Base-by-base conservation (phyloP, 257 asterid species). In the Gentiana straminea region DNA sequence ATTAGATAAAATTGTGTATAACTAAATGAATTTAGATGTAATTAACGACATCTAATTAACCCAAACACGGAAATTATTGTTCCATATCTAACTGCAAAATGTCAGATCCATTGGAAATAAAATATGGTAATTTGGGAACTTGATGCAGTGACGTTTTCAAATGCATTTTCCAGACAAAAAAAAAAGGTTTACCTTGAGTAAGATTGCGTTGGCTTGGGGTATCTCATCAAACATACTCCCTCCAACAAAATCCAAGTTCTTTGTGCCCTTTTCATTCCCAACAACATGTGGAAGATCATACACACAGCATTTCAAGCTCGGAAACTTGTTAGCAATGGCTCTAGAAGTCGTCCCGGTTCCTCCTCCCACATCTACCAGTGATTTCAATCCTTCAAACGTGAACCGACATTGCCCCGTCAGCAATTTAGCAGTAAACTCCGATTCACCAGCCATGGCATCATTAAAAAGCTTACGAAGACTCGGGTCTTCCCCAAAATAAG, bases 361-460 rank as follows among this genome's bases (percentile, higher is more conserved):
- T 13, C 69, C 69, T 49, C 61, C 69, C 1, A 64, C 44, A 36
- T 64, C 69, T 3, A 64, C 69, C 35, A 64, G n/a, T 1, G 57
- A 49, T 49, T 39, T 56, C 49, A 64, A 2, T 6, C 69, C 63
- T 7, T 56, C 52, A 9, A 64, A 64, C 33, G 49, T 52, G 6
- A 32, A 11, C 13, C 35, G 36, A 56, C 35, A 39, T 15, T 57
- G 56, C 35, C 51, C 51, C 6, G 35, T n/a, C 3, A 63, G 47
- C 44, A 43, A 33, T 8, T 24, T 54, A 4, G 51, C 8, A 5
- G 54, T 10, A 37, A 52, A 34, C 13, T 41, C 13, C 7, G 67
- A 35, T 24, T 63, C 67, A 44, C 10, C 45, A 12, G 54, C 54
- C 60, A 52, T 43, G 5, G 47, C 48, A 5, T 45, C 57, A 24